Base-by-base conservation (phyloP, 2,329 filamentous ascomycete species). In the Neopestalotiopsis sp. region DNA sequence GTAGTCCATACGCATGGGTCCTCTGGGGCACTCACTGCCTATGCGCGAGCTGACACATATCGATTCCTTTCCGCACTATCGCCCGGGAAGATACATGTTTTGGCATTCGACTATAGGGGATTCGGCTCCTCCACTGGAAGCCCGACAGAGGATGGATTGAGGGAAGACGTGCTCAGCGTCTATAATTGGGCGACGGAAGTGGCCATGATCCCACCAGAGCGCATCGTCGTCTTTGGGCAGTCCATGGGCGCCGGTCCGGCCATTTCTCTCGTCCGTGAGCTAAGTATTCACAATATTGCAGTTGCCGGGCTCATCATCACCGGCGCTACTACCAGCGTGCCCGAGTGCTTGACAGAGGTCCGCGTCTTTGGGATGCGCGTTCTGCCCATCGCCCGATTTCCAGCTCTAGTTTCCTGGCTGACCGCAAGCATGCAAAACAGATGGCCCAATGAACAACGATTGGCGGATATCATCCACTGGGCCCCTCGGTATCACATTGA, bases 141-240 rank as follows among this genome's bases (percentile, higher is more conserved):
- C 5, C 64, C 64, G n/a, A 57, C 24, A 4, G 64, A 66, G 13
- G 45, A 66, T 5, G 45, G 64, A 5, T 13, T 66, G 9, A 56
- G 56, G 1, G 53, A 12, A 17, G 64, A 66, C 10, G 45, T 42
- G n/a, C n/a, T 14, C 20, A 24, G 10, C 12, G 49, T 66, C 3
- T 66, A 57, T 12, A 34, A 58, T 2, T 66, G 64, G 49, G 64
- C 45, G 6, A 24, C 34, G 20, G 49, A 66, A 9, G 63, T 66
- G 14, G 63, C 63, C 9, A 20, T n/a, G 14, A 20, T 66, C 1
- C 14, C 63, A 12, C 45, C 63, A 3, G 63, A 58, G 63, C 63
- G 63, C 63, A 66, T 66, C 32, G 63, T 66, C 28, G 28, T 66
- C 24, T 66, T 56, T 7, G 63, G 63, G 3, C 63, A 66, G 5